A percentile compares a stretch with the other conserved stretches of the same genome.
phyloP scores from a whole-genome alignment of 192 early-diverging fungal species.

The Spizellomyces sp. region DNA sequence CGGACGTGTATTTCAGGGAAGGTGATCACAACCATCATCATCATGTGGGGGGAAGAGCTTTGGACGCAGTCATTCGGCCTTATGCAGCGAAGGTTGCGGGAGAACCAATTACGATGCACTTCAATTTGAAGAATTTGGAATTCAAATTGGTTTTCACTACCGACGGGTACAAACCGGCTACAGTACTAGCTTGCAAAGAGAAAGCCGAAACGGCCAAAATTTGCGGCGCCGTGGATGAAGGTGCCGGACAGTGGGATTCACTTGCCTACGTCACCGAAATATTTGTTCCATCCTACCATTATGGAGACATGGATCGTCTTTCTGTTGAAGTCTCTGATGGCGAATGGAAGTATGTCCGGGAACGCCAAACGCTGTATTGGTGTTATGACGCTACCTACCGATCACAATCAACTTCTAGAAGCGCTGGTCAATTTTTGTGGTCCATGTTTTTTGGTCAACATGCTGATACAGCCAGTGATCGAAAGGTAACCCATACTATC shows the following conservation, averaged over 20 bases:
- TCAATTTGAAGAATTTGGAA: conserved; percentile 60
- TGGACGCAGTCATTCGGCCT: conserved; percentile 79
- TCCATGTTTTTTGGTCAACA: no score
- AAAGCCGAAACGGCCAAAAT: no score
- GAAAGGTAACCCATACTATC: no score
- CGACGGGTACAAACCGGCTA: background rate
- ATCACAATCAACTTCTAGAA: no score
- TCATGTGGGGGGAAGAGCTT: conserved; percentile 73
- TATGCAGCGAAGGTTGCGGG: conserved; percentile 80
- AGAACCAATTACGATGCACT: conserved; percentile 57
- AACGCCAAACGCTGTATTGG: conserved; percentile 71
- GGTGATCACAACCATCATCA: conserved; percentile 43
- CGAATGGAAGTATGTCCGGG: conserved; percentile 68
- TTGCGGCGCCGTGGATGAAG: no score
- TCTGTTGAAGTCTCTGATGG: conserved; percentile 70
- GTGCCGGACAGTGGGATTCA: no score
- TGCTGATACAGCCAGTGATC: no score
- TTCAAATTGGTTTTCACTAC: conserved; percentile 66
- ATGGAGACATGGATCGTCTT: conserved; percentile 36
- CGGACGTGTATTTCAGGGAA: conserved; percentile 35
- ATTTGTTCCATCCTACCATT: conserved; percentile 77
- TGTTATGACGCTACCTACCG: conserved; percentile 33
- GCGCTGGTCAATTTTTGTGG: no score
- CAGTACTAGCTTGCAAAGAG: background rate
- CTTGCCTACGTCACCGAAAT: conserved; percentile 59